phyloP scores from a whole-genome alignment of 2,329 filamentous ascomycete species.

The Diaporthe sp. region DNA sequence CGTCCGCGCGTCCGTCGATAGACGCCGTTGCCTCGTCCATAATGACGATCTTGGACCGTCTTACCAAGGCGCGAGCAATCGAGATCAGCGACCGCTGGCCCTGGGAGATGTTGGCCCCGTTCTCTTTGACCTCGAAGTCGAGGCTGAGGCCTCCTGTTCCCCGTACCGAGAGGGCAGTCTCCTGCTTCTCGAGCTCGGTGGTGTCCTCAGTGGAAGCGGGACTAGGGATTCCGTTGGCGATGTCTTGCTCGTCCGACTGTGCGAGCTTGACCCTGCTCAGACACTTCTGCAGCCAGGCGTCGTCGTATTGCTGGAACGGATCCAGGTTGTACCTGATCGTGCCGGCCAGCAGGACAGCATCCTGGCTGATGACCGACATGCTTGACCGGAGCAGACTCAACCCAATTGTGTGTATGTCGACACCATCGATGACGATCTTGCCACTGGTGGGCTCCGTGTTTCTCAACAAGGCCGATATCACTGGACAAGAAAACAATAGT shows the following conservation, averaged over 20 bases:
- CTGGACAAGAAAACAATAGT: neutral
- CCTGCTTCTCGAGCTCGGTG: conserved; percentile 24
- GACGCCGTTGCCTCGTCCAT: conserved; percentile 82
- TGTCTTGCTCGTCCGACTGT: neutral
- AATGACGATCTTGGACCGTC: conserved; percentile 77
- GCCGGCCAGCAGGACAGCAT: conserved; percentile 68
- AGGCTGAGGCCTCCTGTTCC: conserved; percentile 10
- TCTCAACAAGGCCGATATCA: conserved; percentile 32
- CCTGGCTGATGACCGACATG: conserved; percentile 68
- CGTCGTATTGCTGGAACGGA: conserved; percentile 56
- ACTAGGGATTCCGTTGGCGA: neutral
- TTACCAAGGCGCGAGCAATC: conserved; percentile 77
- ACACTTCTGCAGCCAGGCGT: conserved; percentile 39
- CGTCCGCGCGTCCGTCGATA: conserved; percentile 81
- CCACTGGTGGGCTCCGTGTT: conserved; percentile 32
- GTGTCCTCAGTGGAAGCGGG: neutral
- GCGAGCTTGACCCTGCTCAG: conserved; percentile 35
- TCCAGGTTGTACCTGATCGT: conserved; percentile 67
- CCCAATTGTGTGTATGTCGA: conserved; percentile 61
- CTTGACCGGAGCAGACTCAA: conserved; percentile 65
- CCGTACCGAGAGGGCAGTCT: conserved; percentile 4
- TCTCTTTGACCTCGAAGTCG: conserved; percentile 68
- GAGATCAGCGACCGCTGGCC: conserved; percentile 82
- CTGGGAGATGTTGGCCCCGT: conserved; percentile 79
- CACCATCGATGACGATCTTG: conserved; percentile 75